phyloP scores from a whole-genome alignment of 257 asterid species.

The Solanum gandarillasii region DNA sequence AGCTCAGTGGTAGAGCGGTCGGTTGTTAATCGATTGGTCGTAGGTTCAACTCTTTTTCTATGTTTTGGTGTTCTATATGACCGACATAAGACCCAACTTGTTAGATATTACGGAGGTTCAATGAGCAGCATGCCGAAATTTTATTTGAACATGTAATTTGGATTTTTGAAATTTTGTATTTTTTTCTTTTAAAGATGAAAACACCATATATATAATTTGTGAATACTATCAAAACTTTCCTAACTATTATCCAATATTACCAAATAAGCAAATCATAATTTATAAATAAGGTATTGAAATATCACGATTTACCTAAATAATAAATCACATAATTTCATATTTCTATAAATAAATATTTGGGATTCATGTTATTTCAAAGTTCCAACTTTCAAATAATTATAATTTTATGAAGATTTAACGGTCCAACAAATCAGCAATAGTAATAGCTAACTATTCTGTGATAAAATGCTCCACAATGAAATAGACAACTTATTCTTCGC shows the following conservation, averaged over 20 bases:
- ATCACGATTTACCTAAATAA: fast-evolving
- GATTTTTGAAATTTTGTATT: neutral
- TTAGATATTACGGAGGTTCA: too few relatives aligned
- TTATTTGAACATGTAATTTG: neutral
- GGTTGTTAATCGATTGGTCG: too few relatives aligned
- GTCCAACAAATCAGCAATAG: neutral
- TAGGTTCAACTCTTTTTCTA: too few relatives aligned
- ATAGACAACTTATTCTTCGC: neutral
- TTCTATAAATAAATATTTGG: too few relatives aligned
- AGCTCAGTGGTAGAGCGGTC: too few relatives aligned
- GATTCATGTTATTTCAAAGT: neutral
- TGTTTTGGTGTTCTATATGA: too few relatives aligned
- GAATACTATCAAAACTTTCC: neutral
- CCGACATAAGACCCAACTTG: too few relatives aligned
- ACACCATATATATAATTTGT: neutral
- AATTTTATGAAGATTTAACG: neutral
- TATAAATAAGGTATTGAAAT: neutral
- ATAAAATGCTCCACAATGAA: neutral
- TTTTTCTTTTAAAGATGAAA: neutral
- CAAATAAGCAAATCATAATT: neutral
- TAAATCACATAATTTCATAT: neutral
- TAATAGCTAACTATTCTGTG: neutral
- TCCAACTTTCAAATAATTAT: neutral
- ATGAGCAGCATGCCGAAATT: too few relatives aligned
- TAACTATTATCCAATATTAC: neutral